Percentiles rank a stretch among this genome's conserved stretches.
Evolutionary conservation across 2,329 filamentous ascomycete species (phyloP).

Genomic region (Xylariaceae sp.): DNA sequence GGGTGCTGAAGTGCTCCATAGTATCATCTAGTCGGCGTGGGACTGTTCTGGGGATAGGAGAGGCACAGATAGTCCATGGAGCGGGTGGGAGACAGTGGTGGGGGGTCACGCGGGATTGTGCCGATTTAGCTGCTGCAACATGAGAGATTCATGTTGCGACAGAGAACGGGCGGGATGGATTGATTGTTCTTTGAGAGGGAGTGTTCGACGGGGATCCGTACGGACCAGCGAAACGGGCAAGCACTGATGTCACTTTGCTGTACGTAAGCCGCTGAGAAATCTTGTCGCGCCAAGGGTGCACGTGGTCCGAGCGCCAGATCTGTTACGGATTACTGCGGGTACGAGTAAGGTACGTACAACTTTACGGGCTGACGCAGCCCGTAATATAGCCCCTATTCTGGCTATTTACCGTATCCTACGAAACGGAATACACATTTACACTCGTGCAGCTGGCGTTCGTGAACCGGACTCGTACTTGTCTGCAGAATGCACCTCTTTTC

Average conservation of each 20-base stretch:
- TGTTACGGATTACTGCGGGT: neutral
- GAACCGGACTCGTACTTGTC: neutral
- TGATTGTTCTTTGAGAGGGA: too few relatives aligned
- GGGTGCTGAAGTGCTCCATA: slow-evolving; percentile 52
- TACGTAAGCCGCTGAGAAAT: slow-evolving; percentile 5
- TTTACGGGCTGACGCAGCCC: neutral
- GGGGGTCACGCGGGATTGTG: neutral
- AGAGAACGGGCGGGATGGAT: neutral
- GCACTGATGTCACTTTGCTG: slow-evolving; percentile 14
- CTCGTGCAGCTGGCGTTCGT: neutral
- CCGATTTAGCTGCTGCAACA: slow-evolving; percentile 9
- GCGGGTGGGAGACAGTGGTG: slow-evolving; percentile 1
- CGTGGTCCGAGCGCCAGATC: neutral
- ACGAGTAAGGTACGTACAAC: too few relatives aligned
- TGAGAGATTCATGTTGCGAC: slow-evolving; percentile 3
- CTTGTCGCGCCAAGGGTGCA: slow-evolving; percentile 11
- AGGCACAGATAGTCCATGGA: slow-evolving; percentile 25
- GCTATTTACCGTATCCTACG: neutral
- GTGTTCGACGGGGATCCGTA: too few relatives aligned
- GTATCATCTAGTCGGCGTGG: slow-evolving; percentile 29
- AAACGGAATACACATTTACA: too few relatives aligned
- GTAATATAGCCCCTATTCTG: neutral
- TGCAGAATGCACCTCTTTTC: neutral
- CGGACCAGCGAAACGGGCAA: neutral
- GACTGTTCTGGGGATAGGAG: slow-evolving; percentile 4